Conservation (phyloP, 139 green algal genomes). For the Pleodorina starrii region DNA sequence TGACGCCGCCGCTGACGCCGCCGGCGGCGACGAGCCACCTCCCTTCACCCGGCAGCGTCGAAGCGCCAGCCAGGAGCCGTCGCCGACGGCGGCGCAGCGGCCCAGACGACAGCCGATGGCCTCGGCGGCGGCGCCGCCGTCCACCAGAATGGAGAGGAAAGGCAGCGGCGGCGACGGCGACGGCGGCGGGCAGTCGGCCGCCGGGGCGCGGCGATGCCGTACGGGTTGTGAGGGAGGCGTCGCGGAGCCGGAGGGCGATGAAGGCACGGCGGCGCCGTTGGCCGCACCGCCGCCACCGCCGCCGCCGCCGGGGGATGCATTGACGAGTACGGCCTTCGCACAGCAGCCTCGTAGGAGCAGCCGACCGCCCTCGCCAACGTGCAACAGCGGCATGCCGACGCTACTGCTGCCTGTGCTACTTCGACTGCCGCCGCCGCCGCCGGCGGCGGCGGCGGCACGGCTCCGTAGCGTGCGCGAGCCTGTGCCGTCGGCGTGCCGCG, state of each 20-base stretch:
- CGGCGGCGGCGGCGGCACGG: background rate
- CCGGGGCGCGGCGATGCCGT: background rate
- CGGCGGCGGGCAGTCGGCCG: too few species aligned
- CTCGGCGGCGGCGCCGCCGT: slow-evolving; percentile 12
- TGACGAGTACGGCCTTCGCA: background rate
- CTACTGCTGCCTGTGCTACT: background rate
- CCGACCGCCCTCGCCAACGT: background rate
- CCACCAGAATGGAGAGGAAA: background rate
- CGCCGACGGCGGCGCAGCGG: background rate
- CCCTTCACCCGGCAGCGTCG: slow-evolving; percentile 9
- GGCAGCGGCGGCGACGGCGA: background rate
- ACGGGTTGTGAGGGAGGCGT: background rate
- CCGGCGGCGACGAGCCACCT: too few species aligned
- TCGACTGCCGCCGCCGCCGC: background rate
- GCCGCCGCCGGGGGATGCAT: slow-evolving; percentile 76
- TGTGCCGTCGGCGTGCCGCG: background rate
- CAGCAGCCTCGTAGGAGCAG: slow-evolving; percentile 28
- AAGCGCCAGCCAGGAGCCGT: background rate
- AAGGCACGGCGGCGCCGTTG: background rate
- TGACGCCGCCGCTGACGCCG: background rate
- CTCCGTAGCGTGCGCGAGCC: background rate
- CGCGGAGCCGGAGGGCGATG: background rate
- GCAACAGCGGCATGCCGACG: background rate
- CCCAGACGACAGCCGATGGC: slow-evolving; percentile 35
- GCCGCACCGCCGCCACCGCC: slow-evolving; percentile 89